Evolutionary conservation across 1,284 basidiomycete species (phyloP).

Genomic region (Malassezia sp.): DNA sequence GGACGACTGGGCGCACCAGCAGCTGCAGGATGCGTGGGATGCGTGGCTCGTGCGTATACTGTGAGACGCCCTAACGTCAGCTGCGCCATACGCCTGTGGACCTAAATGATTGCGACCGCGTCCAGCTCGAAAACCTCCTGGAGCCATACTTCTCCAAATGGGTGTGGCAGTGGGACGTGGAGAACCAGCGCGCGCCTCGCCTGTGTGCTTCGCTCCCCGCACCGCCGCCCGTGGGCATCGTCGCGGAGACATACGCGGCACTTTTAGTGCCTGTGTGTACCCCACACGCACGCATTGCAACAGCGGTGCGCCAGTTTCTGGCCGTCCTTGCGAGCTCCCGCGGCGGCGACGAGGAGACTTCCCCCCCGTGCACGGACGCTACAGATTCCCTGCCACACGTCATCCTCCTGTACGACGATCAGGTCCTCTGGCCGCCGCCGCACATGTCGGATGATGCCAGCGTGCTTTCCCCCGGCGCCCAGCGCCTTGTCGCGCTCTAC

Average conservation of each 20-base stretch:
- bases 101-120: not conserved
- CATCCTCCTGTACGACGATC: constrained; percentile 10
- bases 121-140: not conserved
- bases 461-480: not conserved
- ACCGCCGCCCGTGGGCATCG: not conserved
- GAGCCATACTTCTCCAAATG: constrained; percentile 13
- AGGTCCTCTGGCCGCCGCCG: constrained; percentile 8
- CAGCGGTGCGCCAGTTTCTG: no score
- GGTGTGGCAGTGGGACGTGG: constrained; percentile 17
- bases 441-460: not conserved
- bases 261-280: not conserved
- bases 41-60: no score
- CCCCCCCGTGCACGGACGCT: no score
- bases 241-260: constrained; percentile 9
- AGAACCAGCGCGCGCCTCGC: constrained; percentile 6
- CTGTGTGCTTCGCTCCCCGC: constrained; percentile 7
- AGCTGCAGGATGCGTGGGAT: constrained; percentile 15
- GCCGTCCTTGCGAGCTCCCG: no score
- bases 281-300: no score
- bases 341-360: no score
- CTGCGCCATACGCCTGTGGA: not conserved
- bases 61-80: no score
- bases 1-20: constrained; percentile 9
- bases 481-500: constrained; percentile 3
- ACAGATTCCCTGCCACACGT: no score